Base-by-base conservation (phyloP, 805 yeast species). In the Cyberlindnera xylosilytica region DNA sequence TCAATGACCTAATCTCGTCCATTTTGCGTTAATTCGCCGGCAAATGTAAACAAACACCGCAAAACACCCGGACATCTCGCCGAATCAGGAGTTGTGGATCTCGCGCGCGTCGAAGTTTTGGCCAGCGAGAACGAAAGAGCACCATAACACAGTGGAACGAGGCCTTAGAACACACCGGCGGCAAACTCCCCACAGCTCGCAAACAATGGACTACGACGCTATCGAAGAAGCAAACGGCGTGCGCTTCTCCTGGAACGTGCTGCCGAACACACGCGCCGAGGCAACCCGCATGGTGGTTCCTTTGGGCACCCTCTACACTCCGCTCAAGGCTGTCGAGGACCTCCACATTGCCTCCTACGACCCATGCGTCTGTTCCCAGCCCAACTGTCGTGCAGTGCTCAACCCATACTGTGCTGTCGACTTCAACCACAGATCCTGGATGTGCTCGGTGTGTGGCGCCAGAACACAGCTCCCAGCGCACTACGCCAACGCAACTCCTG, bases 281-380 rank as follows among this genome's bases (percentile, higher is more conserved):
- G 93, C 96, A 16, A 82, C 83, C 56, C 84, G 93, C 53, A 84
- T 89, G 58, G 95, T 91, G 16, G 90, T 93, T 24, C 99, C 99
- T 11, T 82, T 93, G 28, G 96, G 97, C 32, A 83, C 96, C 42
- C 69, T 93, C 49, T 93, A 89, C 71, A 90, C 97, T n/a, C 99
- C 99, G 8, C 74, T 93, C 54, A 80, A 87, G 57, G 79, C 78
- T 44, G 78, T 86, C 52, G 84, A 83, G 46, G 89, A 83, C 50
- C 70, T 88, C 49, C 83, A 87, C 15, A 67, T 86, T 40, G 88
- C 91, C 43, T 78, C 78, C 55, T 88, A 89, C 64, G 96, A 90
- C 62, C 97, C 97, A 11, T 80, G 81, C 39, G 66, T 78, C 33
- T 90, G 97, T 68, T 75, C 89, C 41, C 67, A 73, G 44, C 76